phyloP scores from a whole-genome alignment of 2,329 filamentous ascomycete species.

The Aspergillus fijiensis region DNA sequence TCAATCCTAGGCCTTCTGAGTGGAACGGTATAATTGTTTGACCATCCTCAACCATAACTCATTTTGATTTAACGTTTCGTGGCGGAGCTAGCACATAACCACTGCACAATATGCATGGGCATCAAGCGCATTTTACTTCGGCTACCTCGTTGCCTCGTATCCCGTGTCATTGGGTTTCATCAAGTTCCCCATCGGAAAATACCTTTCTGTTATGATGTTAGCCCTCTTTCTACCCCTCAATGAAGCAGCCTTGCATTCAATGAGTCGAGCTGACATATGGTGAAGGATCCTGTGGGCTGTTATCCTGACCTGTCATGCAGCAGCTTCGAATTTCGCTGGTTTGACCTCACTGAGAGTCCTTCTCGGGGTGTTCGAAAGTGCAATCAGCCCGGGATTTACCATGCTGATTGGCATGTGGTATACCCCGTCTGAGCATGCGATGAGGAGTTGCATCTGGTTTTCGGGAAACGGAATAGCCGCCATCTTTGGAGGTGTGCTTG shows the following conservation, averaged over 20 bases:
- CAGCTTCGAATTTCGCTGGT: conserved; percentile 34
- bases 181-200: conserved; percentile 34
- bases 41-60: not conserved
- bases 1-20: conserved; percentile 2
- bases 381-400: conserved; percentile 34
- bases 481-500: conserved; percentile 23
- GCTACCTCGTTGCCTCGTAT: conserved; percentile 32
- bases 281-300: conserved; percentile 30
- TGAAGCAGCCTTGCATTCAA: not conserved
- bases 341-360: conserved; percentile 42
- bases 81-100: conserved; percentile 6
- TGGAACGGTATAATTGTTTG: conserved; percentile 2
- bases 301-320: conserved; percentile 29
- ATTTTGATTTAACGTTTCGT: conserved; percentile 7
- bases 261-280: too few relatives aligned
- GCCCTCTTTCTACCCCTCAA: not conserved
- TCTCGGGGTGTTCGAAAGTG: conserved; percentile 43
- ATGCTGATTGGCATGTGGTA: conserved; percentile 34
- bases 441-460: conserved; percentile 27
- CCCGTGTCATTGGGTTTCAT: conserved; percentile 36
- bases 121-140: conserved; percentile 27
- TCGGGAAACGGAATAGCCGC: conserved; percentile 23
- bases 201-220: conserved; percentile 24
- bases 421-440: conserved; percentile 25
- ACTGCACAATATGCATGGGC: conserved; percentile 23